A percentile compares a stretch with the other conserved stretches of the same genome.
phyloP scores from a whole-genome alignment of 2,329 filamentous ascomycete genomes.

The Davidsoniella australis region DNA sequence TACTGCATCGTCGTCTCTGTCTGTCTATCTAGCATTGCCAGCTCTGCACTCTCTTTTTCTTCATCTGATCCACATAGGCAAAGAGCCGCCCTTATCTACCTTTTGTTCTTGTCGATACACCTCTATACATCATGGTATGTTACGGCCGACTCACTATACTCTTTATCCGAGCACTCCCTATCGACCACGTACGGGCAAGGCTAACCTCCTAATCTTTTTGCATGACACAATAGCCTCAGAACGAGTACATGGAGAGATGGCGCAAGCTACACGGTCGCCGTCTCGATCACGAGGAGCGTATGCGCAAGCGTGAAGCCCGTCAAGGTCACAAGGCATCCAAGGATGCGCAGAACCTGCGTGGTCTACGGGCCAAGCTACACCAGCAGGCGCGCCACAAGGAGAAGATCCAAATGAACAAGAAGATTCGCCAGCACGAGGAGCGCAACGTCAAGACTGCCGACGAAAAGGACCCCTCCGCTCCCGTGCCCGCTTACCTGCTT shows the following conservation, averaged over 20 bases:
- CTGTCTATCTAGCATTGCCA: neutral
- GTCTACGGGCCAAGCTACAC: constrained; percentile 81
- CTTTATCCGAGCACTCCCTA: neutral
- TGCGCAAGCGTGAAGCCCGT: constrained; percentile 72
- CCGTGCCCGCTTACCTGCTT: constrained; percentile 82
- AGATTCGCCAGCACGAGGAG: constrained; percentile 89
- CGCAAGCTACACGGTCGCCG: constrained; percentile 34
- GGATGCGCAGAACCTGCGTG: constrained; percentile 83
- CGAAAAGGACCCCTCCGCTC: constrained; percentile 61
- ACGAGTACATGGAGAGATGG: constrained; percentile 55
- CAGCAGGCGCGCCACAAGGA: constrained; percentile 88
- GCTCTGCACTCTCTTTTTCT: neutral
- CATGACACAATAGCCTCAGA: constrained; percentile 42
- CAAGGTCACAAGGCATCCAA: constrained; percentile 77
- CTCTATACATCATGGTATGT: constrained; percentile 9
- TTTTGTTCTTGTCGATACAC: neutral
- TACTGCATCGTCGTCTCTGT: neutral
- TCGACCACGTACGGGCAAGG: no score
- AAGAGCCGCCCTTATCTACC: constrained; percentile 2
- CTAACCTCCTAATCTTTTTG: neutral
- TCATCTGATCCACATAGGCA: constrained; percentile 1
- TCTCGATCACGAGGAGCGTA: constrained; percentile 71
- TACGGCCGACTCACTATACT: neutral
- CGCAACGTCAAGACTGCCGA: constrained; percentile 82
- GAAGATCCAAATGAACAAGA: constrained; percentile 96